Conservation (phyloP, 2,329 filamentous ascomycete genomes). For the Aspergillus vadensis region DNA sequence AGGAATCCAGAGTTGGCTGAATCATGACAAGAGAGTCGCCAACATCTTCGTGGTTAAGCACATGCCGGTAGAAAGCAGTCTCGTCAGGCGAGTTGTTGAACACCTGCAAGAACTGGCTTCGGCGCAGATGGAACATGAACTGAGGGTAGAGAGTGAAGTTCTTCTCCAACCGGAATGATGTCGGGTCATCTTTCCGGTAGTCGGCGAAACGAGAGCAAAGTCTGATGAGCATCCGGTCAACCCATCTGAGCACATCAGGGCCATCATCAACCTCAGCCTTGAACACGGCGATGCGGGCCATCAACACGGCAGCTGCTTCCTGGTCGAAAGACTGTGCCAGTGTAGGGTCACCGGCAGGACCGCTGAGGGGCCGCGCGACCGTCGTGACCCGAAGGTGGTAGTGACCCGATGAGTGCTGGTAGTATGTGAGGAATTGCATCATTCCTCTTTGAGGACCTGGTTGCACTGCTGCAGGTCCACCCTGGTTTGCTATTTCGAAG, state of each 20-base stretch:
- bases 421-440: slow-evolving; percentile 98
- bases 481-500: slow-evolving; percentile 95
- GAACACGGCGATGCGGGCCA: slow-evolving; percentile 99
- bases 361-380: slow-evolving; percentile 85
- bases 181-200: slow-evolving; percentile 96
- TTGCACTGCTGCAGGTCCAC: slow-evolving; percentile 79
- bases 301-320: slow-evolving; percentile 93
- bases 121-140: slow-evolving; percentile 98
- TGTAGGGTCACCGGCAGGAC: slow-evolving; percentile 89
- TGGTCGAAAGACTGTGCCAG: slow-evolving; percentile 98
- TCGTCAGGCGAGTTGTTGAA: slow-evolving; percentile 99
- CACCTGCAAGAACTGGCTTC: slow-evolving; percentile 96
- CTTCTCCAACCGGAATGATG: slow-evolving; percentile 95
- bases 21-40: slow-evolving; percentile 98
- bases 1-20: slow-evolving; percentile 94
- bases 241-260: slow-evolving; percentile 97
- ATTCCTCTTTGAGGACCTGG: slow-evolving; percentile 88
- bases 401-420: slow-evolving; percentile 94
- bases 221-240: slow-evolving; percentile 96
- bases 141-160: slow-evolving; percentile 99
- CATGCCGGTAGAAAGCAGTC: slow-evolving; percentile 97
- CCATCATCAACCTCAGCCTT: slow-evolving; percentile 98
- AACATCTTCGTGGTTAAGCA: slow-evolving; percentile 95
- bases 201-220: slow-evolving; percentile 96
- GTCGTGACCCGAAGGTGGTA: slow-evolving; percentile 96